Percentiles rank a stretch among this genome's conserved stretches.
Evolutionary conservation across 1,284 basidiomycete species (phyloP).

Genomic region (Trametes sp.): DNA sequence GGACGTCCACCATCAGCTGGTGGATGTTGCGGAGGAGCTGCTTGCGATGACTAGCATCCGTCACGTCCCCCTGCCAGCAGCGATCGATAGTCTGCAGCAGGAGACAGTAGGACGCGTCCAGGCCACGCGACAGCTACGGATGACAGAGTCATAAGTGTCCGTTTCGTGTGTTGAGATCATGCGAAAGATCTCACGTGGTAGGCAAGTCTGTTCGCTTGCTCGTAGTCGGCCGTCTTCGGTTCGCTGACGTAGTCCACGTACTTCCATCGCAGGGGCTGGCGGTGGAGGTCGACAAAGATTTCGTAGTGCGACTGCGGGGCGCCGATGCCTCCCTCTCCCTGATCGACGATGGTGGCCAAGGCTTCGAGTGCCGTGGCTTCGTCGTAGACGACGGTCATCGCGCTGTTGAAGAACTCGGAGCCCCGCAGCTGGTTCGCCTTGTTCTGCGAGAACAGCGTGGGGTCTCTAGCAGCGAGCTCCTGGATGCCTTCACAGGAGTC

Average conservation of each 20-base stretch:
- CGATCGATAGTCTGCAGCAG: constrained; percentile 31
- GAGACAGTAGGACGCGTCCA: constrained; percentile 32
- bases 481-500: constrained; percentile 7
- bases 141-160: background rate
- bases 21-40: constrained; percentile 26
- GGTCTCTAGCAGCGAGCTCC: constrained; percentile 1
- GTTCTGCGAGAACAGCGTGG: constrained; percentile 11
- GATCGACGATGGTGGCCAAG: constrained; percentile 33
- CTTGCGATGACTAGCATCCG: constrained; percentile 8
- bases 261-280: constrained; percentile 20
- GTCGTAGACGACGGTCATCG: constrained; percentile 29
- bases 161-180: background rate
- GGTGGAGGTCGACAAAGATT: constrained; percentile 32
- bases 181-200: constrained; percentile 14
- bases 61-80: constrained; percentile 21
- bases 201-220: constrained; percentile 1
- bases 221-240: constrained; percentile 18
- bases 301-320: constrained; percentile 30
- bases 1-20: constrained; percentile 29
- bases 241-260: constrained; percentile 22
- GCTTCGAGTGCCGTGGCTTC: constrained; percentile 24
- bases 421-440: constrained; percentile 24
- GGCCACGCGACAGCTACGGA: constrained; percentile 24
- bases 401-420: constrained; percentile 25
- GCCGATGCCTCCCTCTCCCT: constrained; percentile 33